phyloP scores from a whole-genome alignment of 1,284 basidiomycete species.

The Boletellus sp. region DNA sequence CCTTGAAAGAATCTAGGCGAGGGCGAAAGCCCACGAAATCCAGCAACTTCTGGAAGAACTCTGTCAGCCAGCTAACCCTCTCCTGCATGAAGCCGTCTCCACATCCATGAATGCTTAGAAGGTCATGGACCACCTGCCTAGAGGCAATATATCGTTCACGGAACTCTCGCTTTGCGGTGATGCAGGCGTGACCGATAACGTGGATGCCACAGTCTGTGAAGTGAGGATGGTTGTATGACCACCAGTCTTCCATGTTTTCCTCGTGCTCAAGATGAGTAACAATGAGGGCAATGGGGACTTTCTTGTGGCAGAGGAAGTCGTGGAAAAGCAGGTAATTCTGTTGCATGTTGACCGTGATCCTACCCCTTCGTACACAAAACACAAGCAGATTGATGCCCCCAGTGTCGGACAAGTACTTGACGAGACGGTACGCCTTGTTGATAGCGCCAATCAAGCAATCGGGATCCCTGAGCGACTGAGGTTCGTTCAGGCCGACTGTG shows the following conservation, averaged over 20 bases:
- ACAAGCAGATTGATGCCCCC: constrained; percentile 35
- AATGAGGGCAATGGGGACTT: constrained; percentile 28
- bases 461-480: constrained; percentile 25
- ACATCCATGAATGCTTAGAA: constrained; percentile 21
- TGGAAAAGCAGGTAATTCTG: constrained; percentile 35
- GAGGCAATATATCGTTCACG: constrained; percentile 25
- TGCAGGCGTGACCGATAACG: constrained; percentile 25
- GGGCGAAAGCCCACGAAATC: constrained; percentile 26
- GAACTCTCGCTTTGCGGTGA: constrained; percentile 29
- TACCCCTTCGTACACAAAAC: constrained; percentile 34
- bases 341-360: constrained; percentile 32
- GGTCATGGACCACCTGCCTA: constrained; percentile 22
- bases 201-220: constrained; percentile 20
- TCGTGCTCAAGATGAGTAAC: constrained; percentile 30
- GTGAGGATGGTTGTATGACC: constrained; percentile 19
- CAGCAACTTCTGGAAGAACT: constrained; percentile 25
- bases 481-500: constrained; percentile 32
- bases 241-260: constrained; percentile 30
- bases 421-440: constrained; percentile 30
- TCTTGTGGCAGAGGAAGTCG: constrained; percentile 30
- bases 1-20: constrained; percentile 24
- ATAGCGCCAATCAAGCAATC: constrained; percentile 28
- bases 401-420: constrained; percentile 23
- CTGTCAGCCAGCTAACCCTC: constrained; percentile 24
- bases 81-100: constrained; percentile 24